Evolutionary conservation across 2,329 filamentous ascomycete genomes (phyloP), one percentile per base, ranked within the genome.

Genomic region (Alternaria angustiovoidea): DNA sequence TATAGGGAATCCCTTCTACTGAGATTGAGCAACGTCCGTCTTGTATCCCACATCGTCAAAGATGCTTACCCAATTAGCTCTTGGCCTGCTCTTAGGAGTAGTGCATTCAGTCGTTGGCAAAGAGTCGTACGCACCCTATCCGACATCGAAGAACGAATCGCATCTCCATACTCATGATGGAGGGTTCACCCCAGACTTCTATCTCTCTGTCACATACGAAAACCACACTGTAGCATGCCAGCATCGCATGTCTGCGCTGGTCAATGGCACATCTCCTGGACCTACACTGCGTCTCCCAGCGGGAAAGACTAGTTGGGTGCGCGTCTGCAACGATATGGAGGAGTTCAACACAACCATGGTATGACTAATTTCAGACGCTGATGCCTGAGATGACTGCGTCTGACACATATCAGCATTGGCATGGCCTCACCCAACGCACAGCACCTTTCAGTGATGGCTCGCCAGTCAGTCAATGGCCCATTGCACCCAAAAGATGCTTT

Each of bases 361-460:
- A 64, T 30, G 20, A n/a, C 16, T 18, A 5, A 24, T 12, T 1
- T 14, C 30, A 12, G 22, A 32, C 41, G 22, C 14, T 18, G 20
- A 41, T 18, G 22, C 28, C 2, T 7, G 24, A 43, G 9, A 9
- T 28, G n/a, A 7, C 6, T 22, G 14, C 20, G 5, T 41, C 52
- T 64, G 44, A 64, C 22, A 44, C 3, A 11, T 4, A 8, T 4
- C 14, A 89, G 85, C 88, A 91, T 70, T 91, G 88, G 88, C 88
- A 91, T 75, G 89, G 89, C 12, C 80, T 91, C 8, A 84, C 82
- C 16, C 85, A 87, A 71, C 79, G 83, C 32, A 81, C 84, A 32
- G 85, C 87, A 1, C 87, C 87, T 0, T 91, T 89, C 75, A 86
- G 87, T 1, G 89, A 91, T 64, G 88, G 89, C 4, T 83, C 86